A percentile compares a stretch with the other conserved stretches of the same genome.
phyloP scores from a whole-genome alignment of 2,329 filamentous ascomycete genomes.

The Penicillium concentricum region DNA sequence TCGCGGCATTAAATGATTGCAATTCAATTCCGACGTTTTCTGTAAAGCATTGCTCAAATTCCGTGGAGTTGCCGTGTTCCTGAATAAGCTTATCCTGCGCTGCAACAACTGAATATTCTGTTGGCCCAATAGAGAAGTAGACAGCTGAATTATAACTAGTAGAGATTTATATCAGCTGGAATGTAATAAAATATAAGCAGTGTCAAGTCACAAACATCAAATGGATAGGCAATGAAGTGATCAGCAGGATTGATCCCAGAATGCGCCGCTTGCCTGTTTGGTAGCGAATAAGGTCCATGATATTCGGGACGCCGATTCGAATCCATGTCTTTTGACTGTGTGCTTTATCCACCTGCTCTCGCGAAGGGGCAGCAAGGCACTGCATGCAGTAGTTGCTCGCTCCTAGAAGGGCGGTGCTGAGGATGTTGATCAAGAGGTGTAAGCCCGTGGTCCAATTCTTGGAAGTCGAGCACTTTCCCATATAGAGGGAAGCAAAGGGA shows the following conservation, averaged over 20 bases:
- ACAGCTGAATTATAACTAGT: not conserved
- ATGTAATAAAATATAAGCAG: not conserved
- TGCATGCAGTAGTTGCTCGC: conserved; percentile 7
- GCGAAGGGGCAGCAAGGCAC: not conserved
- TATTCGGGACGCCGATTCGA: not conserved
- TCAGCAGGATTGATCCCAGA: not conserved
- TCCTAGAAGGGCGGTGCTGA: not conserved
- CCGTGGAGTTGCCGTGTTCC: not conserved
- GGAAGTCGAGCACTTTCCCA: not conserved
- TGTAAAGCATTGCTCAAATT: not conserved
- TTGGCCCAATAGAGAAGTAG: not conserved
- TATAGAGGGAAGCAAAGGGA: not conserved
- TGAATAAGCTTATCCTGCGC: not conserved
- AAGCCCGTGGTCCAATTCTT: not conserved
- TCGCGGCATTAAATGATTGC: not conserved
- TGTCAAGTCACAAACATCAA: not conserved
- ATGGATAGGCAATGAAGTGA: not conserved
- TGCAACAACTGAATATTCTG: not conserved
- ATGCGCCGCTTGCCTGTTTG: not conserved
- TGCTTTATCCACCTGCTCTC: not conserved
- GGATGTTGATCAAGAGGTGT: conserved; percentile 2
- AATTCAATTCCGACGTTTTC: not conserved
- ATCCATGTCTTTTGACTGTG: conserved; percentile 1
- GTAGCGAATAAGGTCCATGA: conserved; percentile 22
- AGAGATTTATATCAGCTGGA: not conserved